Conservation (phyloP, 2,329 filamentous ascomycete species). For the Arthrobotrys pseudoclavata region DNA sequence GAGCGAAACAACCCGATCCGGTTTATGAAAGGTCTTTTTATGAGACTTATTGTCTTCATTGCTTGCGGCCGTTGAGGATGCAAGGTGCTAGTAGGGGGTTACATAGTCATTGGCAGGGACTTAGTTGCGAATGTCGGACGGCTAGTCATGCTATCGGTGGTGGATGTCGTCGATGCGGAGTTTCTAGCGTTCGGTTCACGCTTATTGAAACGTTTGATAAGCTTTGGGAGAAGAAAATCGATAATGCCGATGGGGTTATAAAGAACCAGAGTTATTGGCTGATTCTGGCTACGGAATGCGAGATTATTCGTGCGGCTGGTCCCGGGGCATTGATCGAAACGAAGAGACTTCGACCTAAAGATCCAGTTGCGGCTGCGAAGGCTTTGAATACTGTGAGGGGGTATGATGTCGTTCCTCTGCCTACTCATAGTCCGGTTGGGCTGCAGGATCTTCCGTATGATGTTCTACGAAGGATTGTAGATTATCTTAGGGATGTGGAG, state of each 20-base stretch:
- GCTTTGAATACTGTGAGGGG: slow-evolving; percentile 41
- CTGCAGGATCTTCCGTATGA: slow-evolving; percentile 46
- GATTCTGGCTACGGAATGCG: slow-evolving; percentile 49
- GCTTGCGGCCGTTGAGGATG: slow-evolving; percentile 48
- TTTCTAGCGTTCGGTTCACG: slow-evolving; percentile 48
- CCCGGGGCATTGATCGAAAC: slow-evolving; percentile 32
- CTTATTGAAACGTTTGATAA: slow-evolving; percentile 47
- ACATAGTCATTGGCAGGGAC: slow-evolving; percentile 50
- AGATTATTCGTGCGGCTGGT: slow-evolving; percentile 32
- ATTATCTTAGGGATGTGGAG: slow-evolving; percentile 39
- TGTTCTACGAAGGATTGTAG: slow-evolving; percentile 43
- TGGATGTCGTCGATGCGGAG: slow-evolving; percentile 49
- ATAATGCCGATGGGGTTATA: slow-evolving; percentile 23
- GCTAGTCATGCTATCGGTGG: slow-evolving; percentile 27
- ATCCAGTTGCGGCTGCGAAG: slow-evolving; percentile 9
- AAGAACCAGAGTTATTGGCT: slow-evolving; percentile 57
- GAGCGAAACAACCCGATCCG: slow-evolving; percentile 44
- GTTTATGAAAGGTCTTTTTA: slow-evolving; percentile 54
- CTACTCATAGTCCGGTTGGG: slow-evolving; percentile 17
- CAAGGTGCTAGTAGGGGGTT: slow-evolving; percentile 41
- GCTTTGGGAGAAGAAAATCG: slow-evolving; percentile 35
- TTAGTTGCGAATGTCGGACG: slow-evolving; percentile 49
- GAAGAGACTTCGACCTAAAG: slow-evolving; percentile 26
- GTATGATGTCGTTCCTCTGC: slow-evolving; percentile 39
- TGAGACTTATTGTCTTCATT: slow-evolving; percentile 53